Evolutionary conservation across 2,329 filamentous ascomycete species (phyloP).

Genomic region (Fusarium fujikuroi): DNA sequence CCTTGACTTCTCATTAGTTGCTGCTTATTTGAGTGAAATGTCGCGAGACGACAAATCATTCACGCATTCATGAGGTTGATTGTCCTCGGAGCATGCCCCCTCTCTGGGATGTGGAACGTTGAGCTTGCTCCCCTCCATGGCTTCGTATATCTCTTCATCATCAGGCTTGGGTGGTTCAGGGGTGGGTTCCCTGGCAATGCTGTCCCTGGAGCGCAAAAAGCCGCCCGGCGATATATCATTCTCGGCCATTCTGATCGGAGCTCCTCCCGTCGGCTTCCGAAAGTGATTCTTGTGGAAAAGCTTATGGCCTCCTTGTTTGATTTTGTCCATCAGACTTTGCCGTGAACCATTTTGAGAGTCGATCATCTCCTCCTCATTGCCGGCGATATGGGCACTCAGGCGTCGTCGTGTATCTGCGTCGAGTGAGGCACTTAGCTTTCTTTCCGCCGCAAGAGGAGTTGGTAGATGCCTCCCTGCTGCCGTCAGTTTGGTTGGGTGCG

Average conservation of each 20-base stretch:
- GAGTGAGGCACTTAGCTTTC: constrained; percentile 40
- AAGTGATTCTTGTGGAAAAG: constrained; percentile 40
- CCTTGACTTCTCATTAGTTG: not conserved
- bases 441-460: constrained; percentile 12
- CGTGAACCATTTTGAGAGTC: constrained; percentile 28
- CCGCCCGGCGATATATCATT: not conserved
- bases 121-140: constrained; percentile 38
- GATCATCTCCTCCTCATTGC: constrained; percentile 2
- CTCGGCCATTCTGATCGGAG: not conserved
- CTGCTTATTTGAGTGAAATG: constrained; percentile 12
- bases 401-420: constrained; percentile 42
- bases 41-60: constrained; percentile 37
- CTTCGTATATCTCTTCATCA: constrained; percentile 38
- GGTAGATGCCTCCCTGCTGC: not conserved
- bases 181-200: constrained; percentile 28
- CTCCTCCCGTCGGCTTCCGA: constrained; percentile 22
- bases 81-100: constrained; percentile 49
- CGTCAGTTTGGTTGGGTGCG: not conserved
- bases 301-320: constrained; percentile 44
- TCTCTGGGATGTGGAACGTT: constrained; percentile 13
- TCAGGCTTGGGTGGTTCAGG: constrained; percentile 33
- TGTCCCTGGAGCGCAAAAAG: constrained; percentile 35
- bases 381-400: constrained; percentile 38
- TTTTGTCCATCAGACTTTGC: constrained; percentile 44
- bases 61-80: constrained; percentile 46